A percentile compares a stretch with the other conserved stretches of the same genome.
phyloP scores from a whole-genome alignment of 495 filamentous ascomycete species.

The Hypoxylon lienhwacheense region DNA sequence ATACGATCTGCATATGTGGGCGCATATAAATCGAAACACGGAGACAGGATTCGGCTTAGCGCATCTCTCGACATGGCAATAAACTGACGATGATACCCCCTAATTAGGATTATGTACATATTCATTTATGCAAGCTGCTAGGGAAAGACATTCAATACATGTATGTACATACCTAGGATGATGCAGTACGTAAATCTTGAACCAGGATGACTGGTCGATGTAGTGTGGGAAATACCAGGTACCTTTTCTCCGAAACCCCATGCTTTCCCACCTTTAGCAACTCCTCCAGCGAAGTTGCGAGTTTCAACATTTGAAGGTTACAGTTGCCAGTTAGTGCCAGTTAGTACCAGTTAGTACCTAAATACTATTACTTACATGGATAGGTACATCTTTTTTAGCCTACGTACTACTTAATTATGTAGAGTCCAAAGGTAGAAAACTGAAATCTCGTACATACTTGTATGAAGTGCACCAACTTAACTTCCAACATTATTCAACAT shows the following conservation, averaged over 20 bases:
- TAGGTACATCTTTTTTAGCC: too few species aligned
- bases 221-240: background rate
- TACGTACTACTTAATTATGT: too few species aligned
- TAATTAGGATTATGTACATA: too few species aligned
- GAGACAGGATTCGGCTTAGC: slow-evolving; percentile 19
- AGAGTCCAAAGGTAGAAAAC: too few species aligned
- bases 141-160: background rate
- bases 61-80: slow-evolving; percentile 23
- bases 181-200: background rate
- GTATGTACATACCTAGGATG: background rate
- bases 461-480: too few species aligned
- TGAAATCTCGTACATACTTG: too few species aligned
- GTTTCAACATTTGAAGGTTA: slow-evolving; percentile 2
- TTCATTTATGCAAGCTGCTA: too few species aligned
- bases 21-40: slow-evolving; percentile 21
- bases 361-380: too few species aligned
- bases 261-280: slow-evolving; percentile 18
- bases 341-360: too few species aligned
- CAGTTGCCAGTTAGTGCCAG: too few species aligned
- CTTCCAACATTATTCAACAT: too few species aligned
- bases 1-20: background rate
- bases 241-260: slow-evolving; percentile 24
- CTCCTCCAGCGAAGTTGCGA: slow-evolving; percentile 12
- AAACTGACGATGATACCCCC: slow-evolving; percentile 17
- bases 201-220: too few species aligned